phyloP scores from a whole-genome alignment of 2,329 filamentous ascomycete genomes.

The Aspergillus sp. region DNA sequence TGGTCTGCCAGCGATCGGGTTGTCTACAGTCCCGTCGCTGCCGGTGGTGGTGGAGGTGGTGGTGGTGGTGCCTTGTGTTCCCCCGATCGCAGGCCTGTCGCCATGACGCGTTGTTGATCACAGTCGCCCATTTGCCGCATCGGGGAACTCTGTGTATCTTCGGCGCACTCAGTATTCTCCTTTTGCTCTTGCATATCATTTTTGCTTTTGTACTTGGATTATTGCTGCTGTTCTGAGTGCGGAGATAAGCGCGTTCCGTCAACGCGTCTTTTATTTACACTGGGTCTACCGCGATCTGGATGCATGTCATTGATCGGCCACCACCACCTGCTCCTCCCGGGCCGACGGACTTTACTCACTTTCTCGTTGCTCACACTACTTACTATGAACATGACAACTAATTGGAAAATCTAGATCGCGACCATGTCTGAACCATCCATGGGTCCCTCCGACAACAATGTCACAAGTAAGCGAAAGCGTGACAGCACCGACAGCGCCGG shows the following conservation, averaged over 20 bases:
- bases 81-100: background rate
- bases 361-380: background rate
- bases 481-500: conserved; percentile 32
- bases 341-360: no score
- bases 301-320: background rate
- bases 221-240: conserved; percentile 3
- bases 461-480: conserved; percentile 34
- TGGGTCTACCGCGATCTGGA: conserved; percentile 2
- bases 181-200: no score
- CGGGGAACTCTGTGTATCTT: no score
- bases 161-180: no score
- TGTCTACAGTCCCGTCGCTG: no score
- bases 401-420: background rate
- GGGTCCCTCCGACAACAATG: conserved; percentile 26
- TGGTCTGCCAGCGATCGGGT: background rate
- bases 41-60: no score
- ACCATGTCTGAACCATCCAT: conserved; percentile 34
- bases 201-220: no score
- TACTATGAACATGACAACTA: background rate
- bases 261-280: conserved; percentile 21
- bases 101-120: background rate
- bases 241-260: conserved; percentile 20
- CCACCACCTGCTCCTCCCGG: no score
- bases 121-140: no score
- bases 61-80: background rate